Evolutionary conservation across 2,329 filamentous ascomycete species (phyloP), one percentile per base, ranked within the genome.

Genomic region (Colletotrichum gigasporum): DNA sequence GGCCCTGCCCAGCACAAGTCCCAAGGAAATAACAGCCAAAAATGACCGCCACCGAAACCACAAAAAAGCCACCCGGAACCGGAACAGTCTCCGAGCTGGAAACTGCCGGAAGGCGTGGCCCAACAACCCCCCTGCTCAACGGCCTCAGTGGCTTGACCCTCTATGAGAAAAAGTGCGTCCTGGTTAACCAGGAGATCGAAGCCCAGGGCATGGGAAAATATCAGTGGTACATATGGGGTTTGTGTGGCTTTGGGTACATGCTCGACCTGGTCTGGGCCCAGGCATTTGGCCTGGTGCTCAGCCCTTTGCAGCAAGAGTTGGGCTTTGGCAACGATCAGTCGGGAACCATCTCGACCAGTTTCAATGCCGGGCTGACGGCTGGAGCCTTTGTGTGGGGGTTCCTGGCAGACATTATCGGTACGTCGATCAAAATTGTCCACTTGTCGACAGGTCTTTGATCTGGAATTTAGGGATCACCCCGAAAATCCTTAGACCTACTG

Each of bases 211-310:
- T 86, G 81, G 83, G 83, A 3, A 74, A 72, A 55, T 86, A 85
- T 63, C 83, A 86, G 67, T 85, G 82, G 82, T 82, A 77, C 67
- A 75, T 83, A 47, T 86, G 83, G 83, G 69, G 72, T 3, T 73
- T 86, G 0, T 86, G 84, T 66, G 84, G 84, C 34, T 82, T 85
- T 34, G 84, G 84, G 2, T 86, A 86, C 69, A 72, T 86, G 39
- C 76, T 88, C 35, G 86, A 88, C 67, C 72, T 87, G 22, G 75
- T 86, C 47, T 88, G 85, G 83, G 84, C 85, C 3, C 85, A 87
- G 67, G 85, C 83, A 0, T 86, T 88, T 68, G 84, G 84, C 10
- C 78, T 88, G 2, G 80, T 86, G 0, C 72, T 86, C 14, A 81
- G 80, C 9, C 82, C 85, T 6, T 71, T 88, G 59, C 78, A 86